These are phyloP conservation scores for Thraustochytrium sp. DNA, from an alignment of 352 stramenopile species.

Conservation along the genomic window DNA sequence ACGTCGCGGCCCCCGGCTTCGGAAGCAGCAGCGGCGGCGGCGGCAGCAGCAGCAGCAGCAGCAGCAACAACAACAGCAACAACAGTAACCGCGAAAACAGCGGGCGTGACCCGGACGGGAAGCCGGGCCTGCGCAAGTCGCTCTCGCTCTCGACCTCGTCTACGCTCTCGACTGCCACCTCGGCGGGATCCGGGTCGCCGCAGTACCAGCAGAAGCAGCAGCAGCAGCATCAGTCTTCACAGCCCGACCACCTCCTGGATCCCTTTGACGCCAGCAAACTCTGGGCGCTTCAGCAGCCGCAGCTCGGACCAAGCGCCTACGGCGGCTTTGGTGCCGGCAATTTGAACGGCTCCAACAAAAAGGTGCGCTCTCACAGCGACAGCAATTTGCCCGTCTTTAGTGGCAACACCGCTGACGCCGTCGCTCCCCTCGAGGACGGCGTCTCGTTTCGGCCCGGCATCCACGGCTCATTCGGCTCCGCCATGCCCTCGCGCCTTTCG, in stretches of 20 bases:
- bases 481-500: too few relatives aligned
- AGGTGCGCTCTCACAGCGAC: not conserved
- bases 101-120: too few relatives aligned
- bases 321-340: too few relatives aligned
- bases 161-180: too few relatives aligned
- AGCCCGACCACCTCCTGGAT: not conserved
- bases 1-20: not conserved
- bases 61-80: not conserved
- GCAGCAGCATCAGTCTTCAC: not conserved
- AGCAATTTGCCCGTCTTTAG: conserved; percentile 1
- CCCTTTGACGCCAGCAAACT: too few relatives aligned
- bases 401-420: not conserved
- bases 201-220: not conserved
- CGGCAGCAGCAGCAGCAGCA: not conserved
- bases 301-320: too few relatives aligned
- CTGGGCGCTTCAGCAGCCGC: too few relatives aligned
- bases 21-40: not conserved
- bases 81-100: not conserved
- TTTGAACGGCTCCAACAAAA: not conserved
- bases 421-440: not conserved
- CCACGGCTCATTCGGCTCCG: not conserved
- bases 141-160: too few relatives aligned
- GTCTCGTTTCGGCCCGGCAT: not conserved
- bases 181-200: too few relatives aligned
- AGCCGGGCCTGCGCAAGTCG: too few relatives aligned